Conservation (phyloP, 2,329 filamentous ascomycete genomes). For the Clonostachys sp. region DNA sequence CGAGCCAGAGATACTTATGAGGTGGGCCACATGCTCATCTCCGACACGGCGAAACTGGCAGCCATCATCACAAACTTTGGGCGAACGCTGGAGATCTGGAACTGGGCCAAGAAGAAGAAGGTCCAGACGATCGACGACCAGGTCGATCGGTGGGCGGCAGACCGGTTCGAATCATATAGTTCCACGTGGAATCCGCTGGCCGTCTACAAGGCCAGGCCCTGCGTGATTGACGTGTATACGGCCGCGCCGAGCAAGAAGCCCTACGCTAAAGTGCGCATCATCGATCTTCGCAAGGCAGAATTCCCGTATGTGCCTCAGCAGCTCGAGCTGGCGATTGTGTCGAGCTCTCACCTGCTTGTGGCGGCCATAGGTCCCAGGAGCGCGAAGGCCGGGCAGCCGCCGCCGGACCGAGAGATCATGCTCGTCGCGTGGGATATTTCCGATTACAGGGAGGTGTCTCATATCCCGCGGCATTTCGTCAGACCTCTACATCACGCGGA, state of each 20-base stretch:
- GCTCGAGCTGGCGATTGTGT: constrained; percentile 31
- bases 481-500: constrained; percentile 29
- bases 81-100: constrained; percentile 30
- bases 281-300: constrained; percentile 25
- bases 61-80: constrained; percentile 32
- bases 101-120: constrained; percentile 30
- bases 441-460: constrained; percentile 12
- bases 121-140: constrained; percentile 25
- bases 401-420: constrained; percentile 27
- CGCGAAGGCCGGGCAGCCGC: constrained; percentile 27
- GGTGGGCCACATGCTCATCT: constrained; percentile 34
- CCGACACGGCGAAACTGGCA: constrained; percentile 27
- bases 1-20: constrained; percentile 34
- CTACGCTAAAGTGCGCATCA: constrained; percentile 23
- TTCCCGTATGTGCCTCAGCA: constrained; percentile 30
- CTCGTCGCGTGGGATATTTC: constrained; percentile 32
- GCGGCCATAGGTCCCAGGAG: constrained; percentile 30
- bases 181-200: constrained; percentile 23
- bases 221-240: constrained; percentile 24
- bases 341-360: constrained; percentile 29
- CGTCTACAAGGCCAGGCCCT: constrained; percentile 23
- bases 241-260: constrained; percentile 26
- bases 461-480: constrained; percentile 27
- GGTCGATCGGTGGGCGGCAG: constrained; percentile 30
- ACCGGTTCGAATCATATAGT: constrained; percentile 26